Conservation (phyloP, 306 rosid genomes). For the Pyrus bretschneideri region DNA sequence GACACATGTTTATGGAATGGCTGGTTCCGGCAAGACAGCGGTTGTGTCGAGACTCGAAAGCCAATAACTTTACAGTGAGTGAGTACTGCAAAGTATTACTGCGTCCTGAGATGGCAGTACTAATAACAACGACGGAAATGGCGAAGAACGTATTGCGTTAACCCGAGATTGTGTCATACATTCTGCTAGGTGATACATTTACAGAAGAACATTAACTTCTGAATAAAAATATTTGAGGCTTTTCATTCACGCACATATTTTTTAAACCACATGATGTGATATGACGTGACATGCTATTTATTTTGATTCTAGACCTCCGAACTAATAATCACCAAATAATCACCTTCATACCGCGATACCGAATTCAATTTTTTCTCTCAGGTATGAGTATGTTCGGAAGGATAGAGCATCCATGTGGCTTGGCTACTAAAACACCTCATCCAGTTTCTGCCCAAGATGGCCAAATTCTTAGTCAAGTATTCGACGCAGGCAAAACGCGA, state of each 20-base stretch:
- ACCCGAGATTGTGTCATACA: no score
- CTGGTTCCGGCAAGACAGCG: background rate
- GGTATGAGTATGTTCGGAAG: background rate
- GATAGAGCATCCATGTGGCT: background rate
- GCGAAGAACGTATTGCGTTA: no score
- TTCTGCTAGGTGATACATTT: no score
- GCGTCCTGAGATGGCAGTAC: no score
- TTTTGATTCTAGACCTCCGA: no score
- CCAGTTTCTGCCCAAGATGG: background rate
- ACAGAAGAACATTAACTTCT: no score
- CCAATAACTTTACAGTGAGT: background rate
- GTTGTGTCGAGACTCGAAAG: background rate
- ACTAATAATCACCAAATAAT: background rate
- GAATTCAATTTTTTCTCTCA: background rate
- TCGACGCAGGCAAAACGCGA: background rate
- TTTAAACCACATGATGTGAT: no score
- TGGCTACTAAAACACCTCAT: background rate
- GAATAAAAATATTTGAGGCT: no score
- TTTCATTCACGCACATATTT: no score
- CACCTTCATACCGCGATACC: background rate
- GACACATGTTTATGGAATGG: background rate
- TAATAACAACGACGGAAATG: no score
- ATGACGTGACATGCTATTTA: no score
- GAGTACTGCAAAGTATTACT: background rate
- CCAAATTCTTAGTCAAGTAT: background rate